Evolutionary conservation across 169 alveolate species (phyloP).

Genomic region (Plasmodium malariae): DNA sequence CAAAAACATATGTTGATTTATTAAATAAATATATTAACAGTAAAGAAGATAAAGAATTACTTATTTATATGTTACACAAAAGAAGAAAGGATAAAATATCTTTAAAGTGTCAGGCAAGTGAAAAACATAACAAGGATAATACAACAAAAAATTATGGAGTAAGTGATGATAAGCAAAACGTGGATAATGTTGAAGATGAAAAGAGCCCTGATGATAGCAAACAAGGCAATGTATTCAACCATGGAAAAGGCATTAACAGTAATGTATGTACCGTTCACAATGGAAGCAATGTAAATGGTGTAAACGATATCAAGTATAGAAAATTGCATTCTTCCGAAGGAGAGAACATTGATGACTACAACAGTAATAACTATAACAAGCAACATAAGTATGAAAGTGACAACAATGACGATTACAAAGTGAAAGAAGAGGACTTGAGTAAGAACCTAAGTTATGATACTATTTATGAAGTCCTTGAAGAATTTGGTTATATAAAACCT

Average conservation of each 20-base stretch:
- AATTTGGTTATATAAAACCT: constrained; percentile 67
- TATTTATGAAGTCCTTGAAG: constrained; percentile 58
- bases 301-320: background rate
- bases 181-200: background rate
- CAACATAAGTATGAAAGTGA: constrained; percentile 6
- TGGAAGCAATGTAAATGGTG: background rate
- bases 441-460: constrained; percentile 24
- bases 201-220: background rate
- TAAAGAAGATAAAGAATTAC: constrained; percentile 66
- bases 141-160: background rate
- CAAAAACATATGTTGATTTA: constrained; percentile 72
- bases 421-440: constrained; percentile 67
- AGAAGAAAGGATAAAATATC: constrained; percentile 8
- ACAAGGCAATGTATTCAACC: background rate
- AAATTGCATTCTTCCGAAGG: background rate
- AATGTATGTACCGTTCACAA: background rate
- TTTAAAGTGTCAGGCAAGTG: background rate
- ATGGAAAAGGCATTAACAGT: background rate
- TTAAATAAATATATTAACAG: constrained; percentile 62
- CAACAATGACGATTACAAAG: constrained; percentile 48
- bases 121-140: background rate
- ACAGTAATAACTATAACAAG: constrained; percentile 1
- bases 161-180: background rate
- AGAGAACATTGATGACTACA: background rate
- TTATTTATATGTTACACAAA: constrained; percentile 38